Base-by-base conservation (phyloP, 2,329 filamentous ascomycete genomes). In the Plectosphaerella cucumerina region DNA sequence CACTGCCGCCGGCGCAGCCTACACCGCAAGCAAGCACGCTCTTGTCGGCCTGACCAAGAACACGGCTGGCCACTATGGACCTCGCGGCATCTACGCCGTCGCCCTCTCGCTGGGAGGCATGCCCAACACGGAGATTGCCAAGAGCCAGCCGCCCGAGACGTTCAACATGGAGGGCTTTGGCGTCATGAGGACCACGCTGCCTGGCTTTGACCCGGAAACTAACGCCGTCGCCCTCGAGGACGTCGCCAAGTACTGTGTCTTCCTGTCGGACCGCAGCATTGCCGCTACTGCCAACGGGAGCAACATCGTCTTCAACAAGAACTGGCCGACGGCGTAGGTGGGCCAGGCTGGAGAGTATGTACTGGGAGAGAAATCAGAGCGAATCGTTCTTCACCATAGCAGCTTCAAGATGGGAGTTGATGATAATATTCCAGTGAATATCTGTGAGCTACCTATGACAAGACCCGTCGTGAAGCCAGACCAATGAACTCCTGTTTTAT, bases 41-140 rank as follows among this genome's bases (percentile, higher is more conserved):
- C 60, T 82, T 14, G 58, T 79, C 3, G 79, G 75, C 1, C 62
- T 83, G 51, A 80, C 77, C 14, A 78, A 77, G 62, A 84, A 78
- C 63, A 84, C 78, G 14, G 80, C 80, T 3, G 70, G 73, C 0
- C 78, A 71, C 58, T 85, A 85, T 58, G 73, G 73, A 1, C 65
- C 67, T 26, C 75, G 76, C 63, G 78, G 78, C 21, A 78, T 85
- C 53, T 55, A 47, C 48, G 48, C 53, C 31, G 44, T 55, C 18
- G 53, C 53, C n/a, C 47, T 55, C 44, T 49, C 51, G 35, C 37
- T 55, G 8, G 53, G 53, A 35, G 46, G 41, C 51, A 55, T 55
- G 53, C 48, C 50, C 39, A 50, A 48, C 11, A 55, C 53, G 17
- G 51, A 53, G 46, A 47, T 55, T 37, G 50, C 53, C 3, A 73